Conservation (phyloP, 2,329 filamentous ascomycete species). For the Periglandula ipomoeae region DNA sequence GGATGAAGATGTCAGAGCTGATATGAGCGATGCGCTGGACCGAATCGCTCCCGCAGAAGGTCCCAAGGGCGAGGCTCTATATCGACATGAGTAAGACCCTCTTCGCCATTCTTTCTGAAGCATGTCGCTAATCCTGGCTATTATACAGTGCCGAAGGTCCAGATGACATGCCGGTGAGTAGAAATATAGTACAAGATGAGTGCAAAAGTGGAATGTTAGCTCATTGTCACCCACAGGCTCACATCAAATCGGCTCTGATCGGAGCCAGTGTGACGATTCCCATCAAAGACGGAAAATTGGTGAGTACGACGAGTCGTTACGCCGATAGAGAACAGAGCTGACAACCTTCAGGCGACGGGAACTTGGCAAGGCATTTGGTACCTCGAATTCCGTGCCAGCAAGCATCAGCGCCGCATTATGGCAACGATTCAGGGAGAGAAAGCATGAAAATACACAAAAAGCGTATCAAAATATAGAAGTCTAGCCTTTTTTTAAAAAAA, state of each 20-base stretch:
- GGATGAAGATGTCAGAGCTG: conserved; percentile 76
- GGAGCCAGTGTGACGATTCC: conserved; percentile 87
- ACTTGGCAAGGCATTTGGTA: conserved; percentile 92
- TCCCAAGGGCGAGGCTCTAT: conserved; percentile 61
- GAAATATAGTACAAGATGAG: not conserved
- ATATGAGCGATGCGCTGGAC: conserved; percentile 93
- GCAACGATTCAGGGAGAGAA: conserved; percentile 92
- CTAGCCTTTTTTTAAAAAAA: not conserved
- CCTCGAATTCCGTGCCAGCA: conserved; percentile 72
- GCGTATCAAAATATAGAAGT: not conserved
- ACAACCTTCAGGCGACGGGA: conserved; percentile 41
- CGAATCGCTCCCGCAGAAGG: conserved; percentile 75
- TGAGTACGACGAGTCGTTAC: conserved; percentile 23
- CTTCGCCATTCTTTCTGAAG: not conserved
- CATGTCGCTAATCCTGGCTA: not conserved
- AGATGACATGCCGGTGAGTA: conserved; percentile 82
- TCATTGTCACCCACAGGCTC: conserved; percentile 45
- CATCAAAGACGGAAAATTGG: conserved; percentile 75
- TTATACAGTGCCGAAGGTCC: conserved; percentile 60
- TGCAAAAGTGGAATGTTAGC: not conserved
- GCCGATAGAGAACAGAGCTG: not conserved
- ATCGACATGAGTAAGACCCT: conserved; percentile 53
- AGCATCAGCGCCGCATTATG: conserved; percentile 73
- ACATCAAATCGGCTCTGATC: conserved; percentile 85
- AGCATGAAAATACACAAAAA: conserved; percentile 20